Base-by-base conservation (phyloP, 2,329 filamentous ascomycete species). In the Tolypocladium album region DNA sequence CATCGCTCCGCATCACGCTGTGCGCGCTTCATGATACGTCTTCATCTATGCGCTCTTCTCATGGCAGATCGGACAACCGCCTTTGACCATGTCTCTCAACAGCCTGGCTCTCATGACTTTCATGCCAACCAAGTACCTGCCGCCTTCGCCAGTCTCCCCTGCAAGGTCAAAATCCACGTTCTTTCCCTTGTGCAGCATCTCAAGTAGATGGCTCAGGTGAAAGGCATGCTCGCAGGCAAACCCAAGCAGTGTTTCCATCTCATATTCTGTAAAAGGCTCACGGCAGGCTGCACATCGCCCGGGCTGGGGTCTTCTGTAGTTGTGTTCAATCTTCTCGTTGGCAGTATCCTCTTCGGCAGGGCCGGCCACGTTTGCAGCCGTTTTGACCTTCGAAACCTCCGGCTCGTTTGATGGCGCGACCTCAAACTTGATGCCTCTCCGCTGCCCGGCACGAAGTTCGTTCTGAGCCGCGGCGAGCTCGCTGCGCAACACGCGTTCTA, bases 21-120 rank as follows among this genome's bases (percentile, higher is more conserved):
- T 22, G 31, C 50, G 11, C 15, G 20, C 20, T 55, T 20, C 6
- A n/a, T 13, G 17, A n/a, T 20, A n/a, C 7, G 20, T 17, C 31
- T 22, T 34, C 50, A 15, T 39, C 55, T 62, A 57, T 58, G 61
- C 31, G 39, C 56, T 60, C 61, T 65, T 63, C 57, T 63, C 63
- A 58, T 71, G 68, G 67, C 85, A 88, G 22, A 87, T 76, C 0
- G 85, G 83, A 73, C 87, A 90, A 0, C 87, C 87, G 11, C 79
- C 81, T 55, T 79, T 76, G 42, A 93, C 80, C 62, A 84, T 84
- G 67, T 92, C 88, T 65, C 86, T 82, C 61, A 96, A 74, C 59
- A 96, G 71, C 64, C 91, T 83, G 45, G 92, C 92, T 70, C 91
- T 90, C 64, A 89, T 94, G 36, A 96, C 91, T 74, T 97, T 97